Evolutionary conservation across 208 protist genomes (phyloP), one percentile per base, ranked within the genome.

Genomic region (Zelonia costaricensis): DNA sequence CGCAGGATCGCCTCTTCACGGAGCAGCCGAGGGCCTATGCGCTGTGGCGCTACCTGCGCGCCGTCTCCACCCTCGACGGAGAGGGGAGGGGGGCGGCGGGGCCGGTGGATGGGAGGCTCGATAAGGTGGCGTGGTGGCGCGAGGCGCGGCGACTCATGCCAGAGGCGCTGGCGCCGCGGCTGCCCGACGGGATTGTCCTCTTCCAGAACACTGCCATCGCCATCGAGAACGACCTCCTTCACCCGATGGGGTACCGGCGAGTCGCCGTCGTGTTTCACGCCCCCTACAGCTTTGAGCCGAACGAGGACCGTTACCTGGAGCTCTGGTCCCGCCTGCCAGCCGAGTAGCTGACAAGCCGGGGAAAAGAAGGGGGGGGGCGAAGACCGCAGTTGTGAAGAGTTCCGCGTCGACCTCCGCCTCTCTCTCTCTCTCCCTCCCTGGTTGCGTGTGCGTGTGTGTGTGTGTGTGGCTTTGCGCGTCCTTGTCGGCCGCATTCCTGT

Each of bases 171-270:
- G 48, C 55, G 5, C 62, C 78, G 0, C 18, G 22, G 22, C 22
- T 83, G 38, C 84, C 88, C 0, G 80, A 90, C 25, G 82, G 70
- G 0, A 68, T 94, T n/a, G 61, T 90, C 27, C 49, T 90, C 40
- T 89, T 83, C 46, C 65, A 73, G 22, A 53, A 74, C 10, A 58
- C 75, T 0, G 74, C 80, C 0, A 39, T 52, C 7, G 22, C 44
- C 28, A 64, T 89, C n/a, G 46, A 70, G 47, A 43, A 55, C 1
- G 43, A 51, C 0, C 76, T 91, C 57, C 64, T 94, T 18, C 36
- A 22, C 10, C 80, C 66, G 31, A 47, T 75, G 51, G 61, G 64
- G 9, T 94, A 82, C 49, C 53, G 15, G 13, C 54, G 80, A 13
- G 60, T 76, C 15, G 57, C 48, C 6, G 65, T 66, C 3, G 76